Evolutionary conservation across 805 yeast genomes (phyloP), one percentile per base, ranked within the genome.

Genomic region (Debaryomyces tyrocola): DNA sequence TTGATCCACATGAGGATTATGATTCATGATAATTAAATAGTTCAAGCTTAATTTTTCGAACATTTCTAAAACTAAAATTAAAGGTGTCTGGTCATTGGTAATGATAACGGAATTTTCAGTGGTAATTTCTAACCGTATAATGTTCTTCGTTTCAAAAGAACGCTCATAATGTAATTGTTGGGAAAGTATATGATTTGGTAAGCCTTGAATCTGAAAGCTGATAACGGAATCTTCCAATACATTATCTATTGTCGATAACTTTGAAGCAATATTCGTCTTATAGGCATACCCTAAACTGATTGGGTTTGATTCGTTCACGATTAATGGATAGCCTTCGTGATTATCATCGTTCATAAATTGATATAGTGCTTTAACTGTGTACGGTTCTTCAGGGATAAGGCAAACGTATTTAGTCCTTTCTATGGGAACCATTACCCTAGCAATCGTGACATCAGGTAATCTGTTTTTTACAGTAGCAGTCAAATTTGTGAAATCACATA

Each of bases 261-360:
- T 51, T 4, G 31, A 33, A 27, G 53, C 54, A 6, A 70, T 43
- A 29, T 60, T 59, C 31, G 49, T 58, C 41, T 72, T 73, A 27
- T 58, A 53, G 15, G 71, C 52, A 42, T 71, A 73, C 10, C 78
- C 78, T 17, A 71, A 44, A 27, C 55, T 49, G 2, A 60, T 40
- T 0, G 70, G 74, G 20, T 59, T 45, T 4, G 43, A 44, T 12
- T 54, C 52, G 44, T 58, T 63, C 4, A 60, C 46, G 2, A 72
- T 49, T 11, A 73, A 37, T 0, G 78, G 78, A 46, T 71, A 73
- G 1, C 77, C 77, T 45, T 73, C 77, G 47, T 73, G 75, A 35
- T 49, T 51, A 42, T 71, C 75, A 27, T 65, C 67, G 14, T 58
- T 50, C 12, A 62, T 37, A 41, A 61, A 64, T 1, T 41, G 47